These are phyloP conservation scores for Fraxinus nigra DNA, from an alignment of 305 asterid species.

Conservation along the genomic window DNA sequence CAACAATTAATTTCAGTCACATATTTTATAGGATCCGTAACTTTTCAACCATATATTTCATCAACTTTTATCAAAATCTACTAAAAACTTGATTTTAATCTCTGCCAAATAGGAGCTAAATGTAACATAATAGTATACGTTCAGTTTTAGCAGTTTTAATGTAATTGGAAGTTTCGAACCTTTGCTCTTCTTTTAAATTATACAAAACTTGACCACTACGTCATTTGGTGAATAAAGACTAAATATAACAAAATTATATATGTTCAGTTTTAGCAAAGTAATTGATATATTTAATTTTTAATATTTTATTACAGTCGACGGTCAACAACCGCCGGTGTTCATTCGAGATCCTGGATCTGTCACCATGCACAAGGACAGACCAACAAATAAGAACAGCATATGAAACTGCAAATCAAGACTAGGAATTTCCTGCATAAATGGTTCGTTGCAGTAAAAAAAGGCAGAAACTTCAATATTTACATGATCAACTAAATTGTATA, in stretches of 20 bases:
- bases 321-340: background rate
- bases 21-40: too few species aligned
- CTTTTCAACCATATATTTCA: too few species aligned
- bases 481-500: background rate
- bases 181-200: background rate
- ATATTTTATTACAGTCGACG: background rate
- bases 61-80: too few species aligned
- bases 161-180: too few species aligned
- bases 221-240: background rate
- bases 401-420: background rate
- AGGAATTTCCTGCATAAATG: background rate
- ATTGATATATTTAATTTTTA: too few species aligned
- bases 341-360: background rate
- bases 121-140: too few species aligned
- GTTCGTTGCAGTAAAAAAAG: background rate
- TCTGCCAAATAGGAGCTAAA: too few species aligned
- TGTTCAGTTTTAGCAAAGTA: background rate
- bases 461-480: background rate
- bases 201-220: background rate
- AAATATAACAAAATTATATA: background rate
- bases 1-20: too few species aligned
- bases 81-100: too few species aligned
- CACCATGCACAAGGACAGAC: background rate
- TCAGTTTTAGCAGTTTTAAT: background rate
- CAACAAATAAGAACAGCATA: background rate